Evolutionary conservation across 306 rosid genomes (phyloP).

Genomic region (Cyclanthera cordifolia): DNA sequence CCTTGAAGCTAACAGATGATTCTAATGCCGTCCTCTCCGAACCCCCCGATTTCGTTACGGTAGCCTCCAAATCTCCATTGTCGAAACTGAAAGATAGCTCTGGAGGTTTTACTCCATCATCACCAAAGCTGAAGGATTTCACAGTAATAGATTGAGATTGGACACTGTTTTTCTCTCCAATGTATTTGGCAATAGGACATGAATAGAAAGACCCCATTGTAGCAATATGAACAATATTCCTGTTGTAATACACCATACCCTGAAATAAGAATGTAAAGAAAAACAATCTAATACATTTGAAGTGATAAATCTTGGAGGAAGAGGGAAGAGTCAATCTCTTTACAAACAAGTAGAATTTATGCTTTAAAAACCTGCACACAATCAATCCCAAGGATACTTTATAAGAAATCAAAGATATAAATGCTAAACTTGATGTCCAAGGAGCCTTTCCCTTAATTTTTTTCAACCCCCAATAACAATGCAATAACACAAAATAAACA

Average conservation of each 20-base stretch:
- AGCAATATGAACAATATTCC: not conserved
- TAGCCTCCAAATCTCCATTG: slow-evolving; percentile 8
- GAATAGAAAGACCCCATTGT: slow-evolving; percentile 11
- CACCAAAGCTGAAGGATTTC: slow-evolving; percentile 16
- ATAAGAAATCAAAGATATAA: not conserved
- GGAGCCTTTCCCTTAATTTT: not conserved
- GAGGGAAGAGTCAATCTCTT: not conserved
- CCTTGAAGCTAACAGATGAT: slow-evolving; percentile 2
- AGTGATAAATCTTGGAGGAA: slow-evolving; percentile 7
- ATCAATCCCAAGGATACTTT: not conserved
- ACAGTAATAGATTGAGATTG: slow-evolving; percentile 11
- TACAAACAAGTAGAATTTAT: not conserved
- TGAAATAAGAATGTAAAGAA: slow-evolving; percentile 1
- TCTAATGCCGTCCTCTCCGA: not conserved
- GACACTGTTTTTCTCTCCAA: not conserved
- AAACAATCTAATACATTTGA: not conserved
- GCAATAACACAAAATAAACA: not conserved
- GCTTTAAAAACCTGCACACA: not conserved
- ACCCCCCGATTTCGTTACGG: not conserved
- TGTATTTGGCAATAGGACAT: not conserved
- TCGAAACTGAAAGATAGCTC: slow-evolving; percentile 14
- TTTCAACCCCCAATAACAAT: not conserved
- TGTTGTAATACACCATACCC: not conserved
- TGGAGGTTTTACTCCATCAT: slow-evolving; percentile 8
- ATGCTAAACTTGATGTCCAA: slow-evolving; percentile 6